phyloP scores from a whole-genome alignment of 2,329 filamentous ascomycete genomes.

The Monosporascus cannonballus region DNA sequence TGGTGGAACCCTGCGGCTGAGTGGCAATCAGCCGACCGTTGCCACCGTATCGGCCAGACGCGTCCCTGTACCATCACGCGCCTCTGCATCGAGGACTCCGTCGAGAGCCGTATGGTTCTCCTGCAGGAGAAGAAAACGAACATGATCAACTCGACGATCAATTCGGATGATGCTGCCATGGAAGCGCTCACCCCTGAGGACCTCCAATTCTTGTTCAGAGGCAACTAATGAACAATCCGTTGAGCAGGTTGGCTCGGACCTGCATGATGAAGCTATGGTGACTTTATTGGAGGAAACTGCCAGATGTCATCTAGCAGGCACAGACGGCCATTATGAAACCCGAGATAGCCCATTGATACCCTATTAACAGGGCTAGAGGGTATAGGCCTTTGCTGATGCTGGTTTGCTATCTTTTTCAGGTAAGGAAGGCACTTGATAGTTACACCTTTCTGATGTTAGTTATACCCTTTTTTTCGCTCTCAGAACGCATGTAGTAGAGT shows the following conservation, averaged over 20 bases:
- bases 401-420: too few relatives aligned
- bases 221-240: constrained; percentile 31
- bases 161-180: constrained; percentile 85
- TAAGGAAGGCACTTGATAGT: too few relatives aligned
- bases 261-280: not conserved
- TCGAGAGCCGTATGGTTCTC: constrained; percentile 91
- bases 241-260: not conserved
- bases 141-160: constrained; percentile 96
- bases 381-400: too few relatives aligned
- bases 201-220: constrained; percentile 93
- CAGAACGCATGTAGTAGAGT: not conserved
- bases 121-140: constrained; percentile 98
- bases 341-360: not conserved
- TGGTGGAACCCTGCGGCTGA: constrained; percentile 99
- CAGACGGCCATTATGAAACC: not conserved
- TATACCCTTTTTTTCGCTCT: not conserved
- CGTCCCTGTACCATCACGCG: constrained; percentile 92
- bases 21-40: constrained; percentile 94
- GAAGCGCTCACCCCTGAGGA: constrained; percentile 87
- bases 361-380: too few relatives aligned
- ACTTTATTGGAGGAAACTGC: not conserved
- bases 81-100: constrained; percentile 92
- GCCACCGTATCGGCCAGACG: constrained; percentile 91
- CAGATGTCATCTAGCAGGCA: not conserved
- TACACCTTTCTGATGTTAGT: not conserved